These are phyloP conservation scores for Vigna trinervia DNA, from an alignment of 306 rosid genomes.

Conservation along the genomic window DNA sequence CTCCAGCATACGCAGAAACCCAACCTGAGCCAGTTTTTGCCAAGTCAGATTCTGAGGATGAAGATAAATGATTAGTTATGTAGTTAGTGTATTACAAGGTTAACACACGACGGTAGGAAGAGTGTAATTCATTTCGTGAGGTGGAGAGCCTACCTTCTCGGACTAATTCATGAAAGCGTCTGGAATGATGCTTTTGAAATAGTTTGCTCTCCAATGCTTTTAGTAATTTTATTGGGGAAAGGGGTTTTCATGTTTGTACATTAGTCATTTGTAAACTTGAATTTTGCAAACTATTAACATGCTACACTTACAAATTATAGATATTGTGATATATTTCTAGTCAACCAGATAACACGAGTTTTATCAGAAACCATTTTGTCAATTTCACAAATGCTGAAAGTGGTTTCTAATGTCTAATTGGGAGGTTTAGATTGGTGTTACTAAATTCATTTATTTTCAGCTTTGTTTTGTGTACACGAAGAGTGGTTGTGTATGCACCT, in stretches of 20 bases:
- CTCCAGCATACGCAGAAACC: conserved; percentile 96
- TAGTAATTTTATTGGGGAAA: background rate
- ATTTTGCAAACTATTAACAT: conserved; percentile 29
- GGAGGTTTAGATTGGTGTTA: too few species aligned
- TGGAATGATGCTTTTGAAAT: background rate
- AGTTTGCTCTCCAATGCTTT: background rate
- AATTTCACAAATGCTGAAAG: too few species aligned
- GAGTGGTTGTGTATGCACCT: too few species aligned
- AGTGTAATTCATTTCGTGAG: background rate
- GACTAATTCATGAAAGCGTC: background rate
- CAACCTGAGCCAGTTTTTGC: conserved; percentile 91
- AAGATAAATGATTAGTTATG: conserved; percentile 65
- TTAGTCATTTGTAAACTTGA: conserved; percentile 25
- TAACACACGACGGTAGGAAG: conserved; percentile 6
- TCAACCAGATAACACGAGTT: too few species aligned
- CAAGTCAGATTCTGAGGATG: conserved; percentile 93
- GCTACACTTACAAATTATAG: background rate
- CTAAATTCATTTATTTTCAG: too few species aligned
- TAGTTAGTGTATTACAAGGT: conserved; percentile 11
- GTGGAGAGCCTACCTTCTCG: background rate
- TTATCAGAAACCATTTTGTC: too few species aligned
- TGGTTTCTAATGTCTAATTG: too few species aligned
- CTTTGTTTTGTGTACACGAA: too few species aligned
- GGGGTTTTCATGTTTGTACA: conserved; percentile 30
- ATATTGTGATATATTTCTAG: too few species aligned